Evolutionary conservation across 805 yeast genomes (phyloP), one percentile per base, ranked within the genome.

Genomic region (Pichia occidentalis): DNA sequence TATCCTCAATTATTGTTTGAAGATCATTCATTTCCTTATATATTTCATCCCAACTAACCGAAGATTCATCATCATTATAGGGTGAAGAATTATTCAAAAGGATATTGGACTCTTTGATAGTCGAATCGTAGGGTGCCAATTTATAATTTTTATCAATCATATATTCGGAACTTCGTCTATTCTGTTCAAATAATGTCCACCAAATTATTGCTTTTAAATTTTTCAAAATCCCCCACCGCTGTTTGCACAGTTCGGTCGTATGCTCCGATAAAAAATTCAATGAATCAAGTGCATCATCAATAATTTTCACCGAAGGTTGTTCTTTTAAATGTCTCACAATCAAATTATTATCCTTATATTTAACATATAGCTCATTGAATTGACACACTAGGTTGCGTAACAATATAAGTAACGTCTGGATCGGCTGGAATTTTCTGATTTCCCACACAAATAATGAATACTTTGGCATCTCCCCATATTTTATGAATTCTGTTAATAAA

Each of bases 351-450:
- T 10, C 21, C 12, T n/a, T 13, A 24, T 19, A 18, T 20, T 17
- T 11, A 10, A 10, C 5, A 3, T n/a, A 20, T 10, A 24, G 21
- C 17, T 34, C 34, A 24, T 45, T 37, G 5, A 42, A 41, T 17
- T 50, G 47, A 4, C 29, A 16, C 11, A 52, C 29, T 14, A 51
- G 16, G 19, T 45, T 42, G 23, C 40, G 34, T 22, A 52, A 34
- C 18, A 52, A 39, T 16, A 47, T 29, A 16, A 52, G 21, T 11
- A 52, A 27, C 1, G 50, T 40, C 27, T 52, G 55, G 22, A 52
- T 52, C 10, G 57, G 57, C 28, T 52, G 57, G 35, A 42, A 52
- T 28, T 51, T 52, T 25, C 55, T 34, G 12, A 52, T 50, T 26
- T 51, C 55, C 57, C 57, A 52, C 3, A 51, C 24, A 32, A 45